A percentile compares a stretch with the other conserved stretches of the same genome.
These are phyloP conservation scores for Phialemonium atrogriseum DNA, from an alignment of 2,329 filamentous ascomycete species.

Conservation along the genomic window DNA sequence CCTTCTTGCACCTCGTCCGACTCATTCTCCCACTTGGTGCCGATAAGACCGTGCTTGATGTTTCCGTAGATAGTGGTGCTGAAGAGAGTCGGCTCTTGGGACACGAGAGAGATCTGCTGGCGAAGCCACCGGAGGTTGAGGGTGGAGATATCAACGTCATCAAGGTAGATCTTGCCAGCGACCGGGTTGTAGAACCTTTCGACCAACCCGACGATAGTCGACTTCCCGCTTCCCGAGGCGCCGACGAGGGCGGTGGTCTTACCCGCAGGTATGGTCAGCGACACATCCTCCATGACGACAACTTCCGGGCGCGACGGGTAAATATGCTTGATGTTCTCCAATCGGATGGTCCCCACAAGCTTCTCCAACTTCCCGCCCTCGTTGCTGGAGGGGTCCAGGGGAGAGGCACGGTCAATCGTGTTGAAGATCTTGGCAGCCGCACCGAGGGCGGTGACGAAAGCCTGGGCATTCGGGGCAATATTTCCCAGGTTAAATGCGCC, in stretches of 20 bases:
- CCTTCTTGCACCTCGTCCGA: conserved; percentile 27
- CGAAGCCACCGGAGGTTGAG: conserved; percentile 31
- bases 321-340: conserved; percentile 16
- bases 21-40: conserved; percentile 26
- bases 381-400: background rate
- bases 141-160: conserved; percentile 7
- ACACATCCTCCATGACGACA: conserved; percentile 24
- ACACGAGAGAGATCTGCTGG: conserved; percentile 39
- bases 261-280: conserved; percentile 12
- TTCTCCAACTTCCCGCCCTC: background rate
- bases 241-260: conserved; percentile 30
- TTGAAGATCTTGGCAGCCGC: conserved; percentile 58
- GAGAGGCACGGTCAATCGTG: conserved; percentile 1
- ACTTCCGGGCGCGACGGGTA: conserved; percentile 21
- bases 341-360: background rate
- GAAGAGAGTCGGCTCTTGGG: conserved; percentile 49
- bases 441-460: conserved; percentile 72
- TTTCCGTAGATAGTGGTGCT: conserved; percentile 43
- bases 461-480: conserved; percentile 72
- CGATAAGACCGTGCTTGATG: conserved; percentile 34
- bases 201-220: conserved; percentile 31
- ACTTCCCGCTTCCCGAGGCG: conserved; percentile 34
- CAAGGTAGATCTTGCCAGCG: background rate
- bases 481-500: conserved; percentile 86
- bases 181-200: conserved; percentile 30